Base-by-base conservation (phyloP, 148 eudicot genomes). In the Camellia japonica region DNA sequence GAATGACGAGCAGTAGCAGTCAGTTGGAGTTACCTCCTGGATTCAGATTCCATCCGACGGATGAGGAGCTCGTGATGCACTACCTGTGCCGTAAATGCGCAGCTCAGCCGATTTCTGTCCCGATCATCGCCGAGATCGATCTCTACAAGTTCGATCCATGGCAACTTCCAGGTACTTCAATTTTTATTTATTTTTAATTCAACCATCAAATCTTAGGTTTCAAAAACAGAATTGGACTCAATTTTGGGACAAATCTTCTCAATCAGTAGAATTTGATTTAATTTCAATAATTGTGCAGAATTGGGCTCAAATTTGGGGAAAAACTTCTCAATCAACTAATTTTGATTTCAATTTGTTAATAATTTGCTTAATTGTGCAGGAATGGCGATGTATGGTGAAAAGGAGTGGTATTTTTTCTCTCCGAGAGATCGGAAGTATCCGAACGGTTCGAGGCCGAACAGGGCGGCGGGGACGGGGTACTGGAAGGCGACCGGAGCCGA, bases 401-500 rank as follows among this genome's bases (percentile, higher is more conserved):
- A 91, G 60, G 94, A 91, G 64, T 91, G 94, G 94, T 91, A 91
- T 42, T 91, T 91, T 44, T 91, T 91, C 77, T 91, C 94, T 2
- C 94, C 91, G 10, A 66, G 94, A 49, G 94, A 91, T 71, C 68
- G 94, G 67, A 91, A 91, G 79, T 91, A 91, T 46, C 93, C 93
- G 1, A 90, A 90, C 80, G 93, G 93, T 41, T 90, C 91, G 10
- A 73, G 93, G 68, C 93, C 94, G 5, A 91, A 91, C 79, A 82
- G 94, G 83, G 88, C 94, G 6, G 94, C 94, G 2, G 94, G 94
- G 51, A 75, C 88, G 49, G 94, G 94, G 64, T 91, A 91, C 41
- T 91, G 94, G 94, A 91, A 91, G 76, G 94, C 94, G 3, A 91
- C 92, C 76, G 94, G 94, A 16, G 94, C 89, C 0, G 94, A 91